phyloP scores from a whole-genome alignment of 495 filamentous ascomycete genomes.

The Filosporella fistucella region DNA sequence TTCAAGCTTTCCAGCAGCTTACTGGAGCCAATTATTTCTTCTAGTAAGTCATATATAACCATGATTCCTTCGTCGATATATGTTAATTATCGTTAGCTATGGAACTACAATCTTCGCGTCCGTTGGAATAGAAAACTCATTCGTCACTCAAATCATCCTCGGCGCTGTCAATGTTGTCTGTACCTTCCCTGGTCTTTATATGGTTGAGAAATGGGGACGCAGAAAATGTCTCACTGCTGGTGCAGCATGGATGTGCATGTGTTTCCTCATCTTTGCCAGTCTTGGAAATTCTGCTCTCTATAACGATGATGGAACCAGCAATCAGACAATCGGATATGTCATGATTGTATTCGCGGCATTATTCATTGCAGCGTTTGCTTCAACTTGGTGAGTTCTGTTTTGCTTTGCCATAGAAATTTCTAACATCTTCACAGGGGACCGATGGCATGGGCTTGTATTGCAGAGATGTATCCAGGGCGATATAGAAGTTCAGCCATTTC shows the following conservation, averaged over 20 bases:
- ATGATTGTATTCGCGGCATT: conserved; percentile 78
- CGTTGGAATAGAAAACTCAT: conserved; percentile 55
- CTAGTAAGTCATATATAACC: too few species aligned
- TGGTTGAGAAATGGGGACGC: conserved; percentile 65
- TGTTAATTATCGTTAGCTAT: too few species aligned
- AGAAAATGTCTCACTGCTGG: conserved; percentile 61
- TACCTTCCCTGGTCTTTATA: conserved; percentile 60
- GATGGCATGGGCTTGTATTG: conserved; percentile 71
- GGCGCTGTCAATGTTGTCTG: conserved; percentile 55
- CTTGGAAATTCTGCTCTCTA: conserved; percentile 49
- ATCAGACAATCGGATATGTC: conserved; percentile 50
- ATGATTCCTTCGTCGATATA: too few species aligned
- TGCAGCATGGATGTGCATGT: conserved; percentile 58
- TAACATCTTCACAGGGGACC: too few species aligned
- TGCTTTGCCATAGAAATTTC: too few species aligned
- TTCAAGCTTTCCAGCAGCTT: conserved; percentile 66
- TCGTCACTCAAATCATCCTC: conserved; percentile 50
- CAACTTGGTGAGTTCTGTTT: too few species aligned
- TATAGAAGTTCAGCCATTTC: conserved; percentile 71
- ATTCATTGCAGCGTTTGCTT: conserved; percentile 53
- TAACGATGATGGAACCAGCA: conserved; percentile 45
- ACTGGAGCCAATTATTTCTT: conserved; percentile 47
- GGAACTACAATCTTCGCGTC: conserved; percentile 52
- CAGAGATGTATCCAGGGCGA: conserved; percentile 67
- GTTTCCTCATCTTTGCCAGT: conserved; percentile 65